Evolutionary conservation across 768 basidiomycete genomes (phyloP), one percentile per base, ranked within the genome.

Genomic region (Sporobolomyces pararoseus): DNA sequence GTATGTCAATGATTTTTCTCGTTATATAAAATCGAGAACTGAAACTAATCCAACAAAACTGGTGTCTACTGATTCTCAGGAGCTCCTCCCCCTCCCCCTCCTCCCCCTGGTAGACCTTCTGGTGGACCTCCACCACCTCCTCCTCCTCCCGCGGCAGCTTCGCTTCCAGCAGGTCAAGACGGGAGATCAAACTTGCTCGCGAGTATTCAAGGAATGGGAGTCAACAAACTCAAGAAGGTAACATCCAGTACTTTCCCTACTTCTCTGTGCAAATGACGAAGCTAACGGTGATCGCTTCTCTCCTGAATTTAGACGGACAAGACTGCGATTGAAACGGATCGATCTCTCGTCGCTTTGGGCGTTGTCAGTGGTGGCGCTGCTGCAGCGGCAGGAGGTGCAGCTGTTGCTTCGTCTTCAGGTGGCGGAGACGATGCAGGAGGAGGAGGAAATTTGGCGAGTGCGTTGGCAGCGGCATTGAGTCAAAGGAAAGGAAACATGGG

Each of bases 401-500:
- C 63, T 1, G 53, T 16, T 35, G 21, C 42, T 0, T 27, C 51
- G 2, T 23, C 34, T 0, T 61, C 64, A 3, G 68, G 34, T 14
- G 75, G 53, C 23, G 72, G 50, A 34, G 76, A 53, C 25, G 75
- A 35, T 35, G 82, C 77, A 5, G 63, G 32, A 19, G 86, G 82
- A 17, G 90, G 88, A 16, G 88, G 85, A 0, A 88, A 93, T 79
- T 78, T 96, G 68, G 92, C 92, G 0, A 84, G 86, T 5, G 89
- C 91, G 14, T 80, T 96, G 57, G 93, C 91, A 10, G 88, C 86
- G 58, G 92, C 92, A 3, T 79, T 97, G 71, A 81, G 87, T 75
- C 86, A 88, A 78, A 81, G 92, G 75, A 95, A 90, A 78, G 91
- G 89, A 81, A 88, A 90, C 76, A 81, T 96, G 75, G 91, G 89